Percentiles rank a stretch among this genome's conserved stretches.
These are phyloP conservation scores for Pelargonium nanum DNA, from an alignment of 345 rosid genomes.

Conservation along the genomic window DNA sequence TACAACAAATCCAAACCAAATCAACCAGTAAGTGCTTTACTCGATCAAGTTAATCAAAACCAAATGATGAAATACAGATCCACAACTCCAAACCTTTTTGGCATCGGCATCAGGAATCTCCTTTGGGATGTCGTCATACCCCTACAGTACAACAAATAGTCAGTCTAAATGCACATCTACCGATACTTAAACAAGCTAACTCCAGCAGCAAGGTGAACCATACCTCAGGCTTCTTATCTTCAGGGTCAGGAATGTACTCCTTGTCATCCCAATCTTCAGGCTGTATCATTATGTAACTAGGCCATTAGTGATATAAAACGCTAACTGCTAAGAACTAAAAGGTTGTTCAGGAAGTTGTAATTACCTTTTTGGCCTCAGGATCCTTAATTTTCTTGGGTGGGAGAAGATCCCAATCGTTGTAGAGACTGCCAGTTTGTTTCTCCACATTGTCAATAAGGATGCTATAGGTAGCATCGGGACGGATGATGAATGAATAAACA, in stretches of 20 bases:
- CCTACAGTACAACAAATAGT: slow-evolving; percentile 9
- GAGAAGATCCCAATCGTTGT: slow-evolving; percentile 91
- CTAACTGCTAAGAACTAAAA: not conserved
- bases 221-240: slow-evolving; percentile 44
- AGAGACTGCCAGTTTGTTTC: slow-evolving; percentile 87
- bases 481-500: slow-evolving; percentile 80
- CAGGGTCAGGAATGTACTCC: slow-evolving; percentile 40
- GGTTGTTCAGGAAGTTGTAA: no score
- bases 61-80: not conserved
- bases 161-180: not conserved
- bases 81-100: slow-evolving; percentile 11
- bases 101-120: slow-evolving; percentile 33
- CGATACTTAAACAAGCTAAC: not conserved
- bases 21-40: not conserved
- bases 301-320: not conserved
- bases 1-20: not conserved
- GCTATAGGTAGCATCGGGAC: slow-evolving; percentile 87
- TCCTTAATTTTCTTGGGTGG: slow-evolving; percentile 84
- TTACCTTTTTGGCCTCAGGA: slow-evolving; percentile 88
- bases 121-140: slow-evolving; percentile 40
- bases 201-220: not conserved
- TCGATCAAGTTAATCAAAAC: not conserved
- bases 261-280: slow-evolving; percentile 50
- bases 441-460: slow-evolving; percentile 86
- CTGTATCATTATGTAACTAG: slow-evolving; percentile 14